Conservation (phyloP, 177 flowering plant species). For the Vitis hybrid region DNA sequence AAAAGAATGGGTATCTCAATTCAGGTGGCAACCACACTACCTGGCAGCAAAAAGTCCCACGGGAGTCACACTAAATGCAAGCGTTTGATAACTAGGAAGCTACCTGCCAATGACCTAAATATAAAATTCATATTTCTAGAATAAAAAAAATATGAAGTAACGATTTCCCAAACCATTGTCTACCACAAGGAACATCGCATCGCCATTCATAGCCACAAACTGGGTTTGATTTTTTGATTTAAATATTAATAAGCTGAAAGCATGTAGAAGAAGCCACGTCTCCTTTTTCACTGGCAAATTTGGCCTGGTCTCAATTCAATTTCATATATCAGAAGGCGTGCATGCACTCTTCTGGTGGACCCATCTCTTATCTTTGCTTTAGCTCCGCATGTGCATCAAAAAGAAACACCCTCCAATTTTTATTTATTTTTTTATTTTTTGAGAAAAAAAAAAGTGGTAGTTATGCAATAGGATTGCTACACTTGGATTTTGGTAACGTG, state of each 20-base stretch:
- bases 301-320: slow-evolving; percentile 20
- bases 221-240: not conserved
- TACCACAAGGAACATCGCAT: slow-evolving; percentile 6
- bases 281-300: slow-evolving; percentile 7
- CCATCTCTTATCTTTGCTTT: not conserved
- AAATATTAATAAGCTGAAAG: not conserved
- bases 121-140: not conserved
- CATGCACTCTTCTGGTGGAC: slow-evolving; percentile 5
- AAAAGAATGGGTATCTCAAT: not conserved
- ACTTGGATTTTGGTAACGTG: not conserved
- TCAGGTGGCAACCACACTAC: not conserved
- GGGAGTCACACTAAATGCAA: not conserved
- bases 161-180: slow-evolving; percentile 16
- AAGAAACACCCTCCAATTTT: not conserved
- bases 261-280: slow-evolving; percentile 23
- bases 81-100: not conserved
- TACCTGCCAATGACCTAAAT: not conserved
- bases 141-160: not conserved
- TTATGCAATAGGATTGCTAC: not conserved
- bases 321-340: slow-evolving; percentile 9
- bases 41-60: slow-evolving; percentile 1
- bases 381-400: not conserved
- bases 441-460: not conserved
- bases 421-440: not conserved
- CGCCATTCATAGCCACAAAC: not conserved